Percentiles rank a stretch among this genome's conserved stretches.
Conservation (phyloP, 345 rosid species). For the Anastatica hierochuntica region DNA sequence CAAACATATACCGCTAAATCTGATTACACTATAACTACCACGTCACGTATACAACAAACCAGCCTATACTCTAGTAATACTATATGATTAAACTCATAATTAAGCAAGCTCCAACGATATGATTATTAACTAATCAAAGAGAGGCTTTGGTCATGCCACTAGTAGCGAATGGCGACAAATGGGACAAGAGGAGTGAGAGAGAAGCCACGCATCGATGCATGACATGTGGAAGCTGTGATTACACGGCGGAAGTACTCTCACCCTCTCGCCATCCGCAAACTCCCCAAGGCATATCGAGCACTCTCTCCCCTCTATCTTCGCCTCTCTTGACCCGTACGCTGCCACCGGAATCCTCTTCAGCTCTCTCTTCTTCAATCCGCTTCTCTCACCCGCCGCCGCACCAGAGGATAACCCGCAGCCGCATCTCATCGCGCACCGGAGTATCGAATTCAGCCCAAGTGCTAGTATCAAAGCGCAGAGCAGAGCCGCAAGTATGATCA, state of each 20-base stretch:
- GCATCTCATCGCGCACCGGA: conserved; percentile 56
- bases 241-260: conserved; percentile 51
- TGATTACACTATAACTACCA: no score
- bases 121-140: no score
- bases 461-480: conserved; percentile 56
- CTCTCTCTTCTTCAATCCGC: conserved; percentile 45
- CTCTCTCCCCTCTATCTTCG: conserved; percentile 31
- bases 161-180: conserved; percentile 38
- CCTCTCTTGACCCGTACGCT: conserved; percentile 28
- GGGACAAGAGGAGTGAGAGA: conserved; percentile 55
- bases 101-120: no score
- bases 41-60: no score
- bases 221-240: conserved; percentile 46
- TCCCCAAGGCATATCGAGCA: conserved; percentile 58
- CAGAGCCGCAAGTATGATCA: conserved; percentile 59
- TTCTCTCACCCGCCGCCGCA: conserved; percentile 23
- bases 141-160: not conserved
- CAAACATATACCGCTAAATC: no score
- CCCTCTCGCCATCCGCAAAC: conserved; percentile 38
- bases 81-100: no score
- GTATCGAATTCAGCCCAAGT: conserved; percentile 49
- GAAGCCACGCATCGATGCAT: conserved; percentile 55
- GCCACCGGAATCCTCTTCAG: conserved; percentile 53
- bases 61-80: no score
- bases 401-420: conserved; percentile 35